Evolutionary conservation across 805 yeast species (phyloP).

Genomic region (Yamadazyma insecticola): DNA sequence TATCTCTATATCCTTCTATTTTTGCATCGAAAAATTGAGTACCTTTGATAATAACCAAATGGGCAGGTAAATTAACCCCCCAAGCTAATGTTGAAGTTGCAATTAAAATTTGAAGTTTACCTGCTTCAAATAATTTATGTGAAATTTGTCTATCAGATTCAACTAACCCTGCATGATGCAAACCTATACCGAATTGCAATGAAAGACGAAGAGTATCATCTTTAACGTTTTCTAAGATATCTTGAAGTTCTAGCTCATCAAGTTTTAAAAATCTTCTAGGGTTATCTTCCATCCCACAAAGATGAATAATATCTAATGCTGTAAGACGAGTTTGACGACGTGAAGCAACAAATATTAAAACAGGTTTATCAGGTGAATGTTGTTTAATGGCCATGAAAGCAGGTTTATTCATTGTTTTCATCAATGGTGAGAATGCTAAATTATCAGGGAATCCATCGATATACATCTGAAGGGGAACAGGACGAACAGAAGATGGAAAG

Average conservation of each 20-base stretch:
- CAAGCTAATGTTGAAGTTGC: constrained; percentile 85
- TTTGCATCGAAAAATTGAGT: constrained; percentile 62
- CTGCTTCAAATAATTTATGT: constrained; percentile 65
- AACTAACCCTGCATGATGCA: constrained; percentile 80
- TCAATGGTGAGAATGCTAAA: constrained; percentile 73
- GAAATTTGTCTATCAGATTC: constrained; percentile 68
- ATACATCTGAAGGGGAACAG: constrained; percentile 82
- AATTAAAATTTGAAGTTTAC: constrained; percentile 64
- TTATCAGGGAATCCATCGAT: constrained; percentile 84
- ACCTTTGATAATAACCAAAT: constrained; percentile 73
- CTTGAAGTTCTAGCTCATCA: constrained; percentile 58
- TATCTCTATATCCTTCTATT: constrained; percentile 68
- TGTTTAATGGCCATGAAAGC: constrained; percentile 89
- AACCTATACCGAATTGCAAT: constrained; percentile 73
- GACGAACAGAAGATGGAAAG: constrained; percentile 78
- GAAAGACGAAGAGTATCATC: constrained; percentile 79
- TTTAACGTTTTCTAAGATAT: constrained; percentile 50
- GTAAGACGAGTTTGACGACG: constrained; percentile 79
- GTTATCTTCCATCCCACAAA: constrained; percentile 75
- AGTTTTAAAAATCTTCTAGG: constrained; percentile 67
- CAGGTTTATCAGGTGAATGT: constrained; percentile 84
- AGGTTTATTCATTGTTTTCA: constrained; percentile 88
- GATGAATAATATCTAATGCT: constrained; percentile 70
- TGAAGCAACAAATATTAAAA: constrained; percentile 78
- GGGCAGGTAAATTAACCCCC: constrained; percentile 84